Conservation (phyloP, 192 early-diverging fungal genomes). For the Backusella sp. region DNA sequence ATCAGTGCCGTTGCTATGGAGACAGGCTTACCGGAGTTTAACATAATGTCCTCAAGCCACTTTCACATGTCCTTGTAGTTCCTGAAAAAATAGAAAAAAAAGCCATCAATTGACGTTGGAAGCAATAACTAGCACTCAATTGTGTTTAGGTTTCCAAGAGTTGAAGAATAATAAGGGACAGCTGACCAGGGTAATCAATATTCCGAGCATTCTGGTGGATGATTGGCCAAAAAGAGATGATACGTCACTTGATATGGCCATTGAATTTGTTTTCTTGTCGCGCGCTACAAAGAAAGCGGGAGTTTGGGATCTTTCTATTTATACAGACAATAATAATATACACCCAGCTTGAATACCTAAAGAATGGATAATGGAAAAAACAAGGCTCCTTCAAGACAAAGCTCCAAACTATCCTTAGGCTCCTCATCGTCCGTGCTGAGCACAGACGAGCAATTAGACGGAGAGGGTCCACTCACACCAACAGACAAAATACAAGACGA, state of each 20-base stretch:
- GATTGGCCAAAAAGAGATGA: background rate
- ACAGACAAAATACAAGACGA: constrained; percentile 32
- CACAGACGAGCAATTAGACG: constrained; percentile 27
- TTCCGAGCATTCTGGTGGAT: background rate
- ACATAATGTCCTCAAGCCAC: too few species aligned
- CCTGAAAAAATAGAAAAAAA: too few species aligned
- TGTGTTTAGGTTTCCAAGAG: too few species aligned
- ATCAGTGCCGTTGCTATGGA: too few species aligned
- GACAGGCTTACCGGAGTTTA: too few species aligned
- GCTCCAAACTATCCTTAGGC: constrained; percentile 33
- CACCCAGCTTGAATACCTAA: background rate
- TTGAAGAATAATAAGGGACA: too few species aligned
- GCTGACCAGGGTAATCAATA: too few species aligned
- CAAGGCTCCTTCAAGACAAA: constrained; percentile 24
- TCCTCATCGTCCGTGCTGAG: constrained; percentile 33
- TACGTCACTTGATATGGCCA: background rate
- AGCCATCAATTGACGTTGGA: too few species aligned
- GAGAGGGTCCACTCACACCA: constrained; percentile 30
- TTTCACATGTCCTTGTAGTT: too few species aligned
- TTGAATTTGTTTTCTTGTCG: background rate
- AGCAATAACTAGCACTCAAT: too few species aligned
- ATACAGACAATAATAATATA: background rate
- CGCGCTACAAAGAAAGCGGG: background rate
- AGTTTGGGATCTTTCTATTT: background rate
- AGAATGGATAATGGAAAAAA: constrained; percentile 8